These are phyloP conservation scores for Colletotrichum sp. DNA, from an alignment of 2,329 filamentous ascomycete genomes.

Conservation along the genomic window DNA sequence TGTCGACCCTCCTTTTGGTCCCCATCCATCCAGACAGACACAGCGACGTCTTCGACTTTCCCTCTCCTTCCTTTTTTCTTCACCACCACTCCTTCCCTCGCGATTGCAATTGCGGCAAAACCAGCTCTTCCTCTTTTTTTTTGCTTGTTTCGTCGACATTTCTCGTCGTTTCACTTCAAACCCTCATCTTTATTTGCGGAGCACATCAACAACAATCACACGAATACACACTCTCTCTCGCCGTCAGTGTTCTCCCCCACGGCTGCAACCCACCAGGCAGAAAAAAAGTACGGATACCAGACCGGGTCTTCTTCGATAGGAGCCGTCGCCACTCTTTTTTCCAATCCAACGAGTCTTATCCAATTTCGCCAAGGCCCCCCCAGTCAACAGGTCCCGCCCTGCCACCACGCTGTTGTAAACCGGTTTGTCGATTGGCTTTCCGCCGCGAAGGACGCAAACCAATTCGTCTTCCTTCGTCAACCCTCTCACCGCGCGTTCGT, in stretches of 20 bases:
- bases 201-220: neutral
- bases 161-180: constrained; percentile 3
- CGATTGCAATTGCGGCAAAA: neutral
- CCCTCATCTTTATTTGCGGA: neutral
- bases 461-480: neutral
- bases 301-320: constrained; percentile 39
- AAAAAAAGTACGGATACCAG: neutral
- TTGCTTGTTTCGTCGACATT: neutral
- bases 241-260: neutral
- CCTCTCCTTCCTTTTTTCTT: neutral
- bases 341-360: constrained; percentile 21
- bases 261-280: constrained; percentile 12
- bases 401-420: constrained; percentile 1
- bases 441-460: neutral
- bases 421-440: constrained; percentile 10
- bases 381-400: neutral
- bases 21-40: neutral
- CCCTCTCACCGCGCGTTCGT: neutral
- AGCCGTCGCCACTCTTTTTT: constrained; percentile 38
- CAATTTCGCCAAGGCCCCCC: constrained; percentile 15
- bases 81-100: neutral
- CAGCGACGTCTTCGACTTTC: neutral
- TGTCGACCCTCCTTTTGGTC: constrained; percentile 1
- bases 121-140: neutral
- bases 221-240: neutral